Evolutionary conservation across 768 basidiomycete species (phyloP), one percentile per base, ranked within the genome.

Genomic region (Clitopilus hobsonii): DNA sequence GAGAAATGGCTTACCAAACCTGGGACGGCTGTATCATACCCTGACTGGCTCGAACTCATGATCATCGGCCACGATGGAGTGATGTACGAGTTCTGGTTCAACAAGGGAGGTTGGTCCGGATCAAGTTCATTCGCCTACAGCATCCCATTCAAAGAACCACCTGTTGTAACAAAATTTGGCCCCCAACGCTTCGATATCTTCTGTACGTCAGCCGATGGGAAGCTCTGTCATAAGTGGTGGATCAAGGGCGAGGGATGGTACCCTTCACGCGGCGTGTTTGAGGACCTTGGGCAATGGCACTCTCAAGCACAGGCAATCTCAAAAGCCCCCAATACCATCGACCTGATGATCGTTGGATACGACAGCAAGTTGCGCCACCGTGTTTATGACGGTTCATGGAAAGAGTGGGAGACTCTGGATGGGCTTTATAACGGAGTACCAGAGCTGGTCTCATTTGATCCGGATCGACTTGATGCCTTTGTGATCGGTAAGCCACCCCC

Each of bases 191-290:
- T 47, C 45, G 45, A 47, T 18, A 18, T 47, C 45, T 47, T 47
- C n/a, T 6, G 7, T 24, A 6, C n/a, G 6, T 6, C 7, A 6
- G 7, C n/a, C 45, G 45, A 47, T 24, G 24, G 45, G 18, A 28
- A 28, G 18, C 32, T 60, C 18, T 58, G 52, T 41, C 50, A 58
- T 50, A 60, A 58, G 38, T 53, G 49, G 36, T 60, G 54, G 53
- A 36, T 14, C 14, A 30, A 58, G 25, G 54, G 57, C 24, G 13
- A 41, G 5, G 4, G 8, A 10, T 60, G 59, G 59, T n/a, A 27
- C 45, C 24, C 11, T n/a, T n/a, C n/a, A n/a, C n/a, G n/a, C n/a
- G n/a, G n/a, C n/a, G n/a, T n/a, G n/a, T n/a, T n/a, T n/a, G n/a
- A n/a, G n/a, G n/a, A n/a, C n/a, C n/a, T n/a, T n/a, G n/a, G n/a